A percentile compares a stretch with the other conserved stretches of the same genome.
Conservation (phyloP, 331 rosid species). For the Acacia concinna region DNA sequence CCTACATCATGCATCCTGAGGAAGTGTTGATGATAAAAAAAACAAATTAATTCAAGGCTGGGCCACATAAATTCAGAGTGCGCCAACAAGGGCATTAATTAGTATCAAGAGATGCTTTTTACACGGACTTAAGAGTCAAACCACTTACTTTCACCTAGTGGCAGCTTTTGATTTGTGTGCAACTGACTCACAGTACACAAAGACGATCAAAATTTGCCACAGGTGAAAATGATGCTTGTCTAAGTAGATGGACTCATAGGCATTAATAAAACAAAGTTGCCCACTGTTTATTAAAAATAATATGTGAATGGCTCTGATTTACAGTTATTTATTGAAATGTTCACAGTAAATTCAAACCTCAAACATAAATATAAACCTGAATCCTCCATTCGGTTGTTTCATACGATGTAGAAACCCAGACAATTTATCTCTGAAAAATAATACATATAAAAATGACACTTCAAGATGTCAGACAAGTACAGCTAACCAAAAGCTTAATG, state of each 20-base stretch:
- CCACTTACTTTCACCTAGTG: neutral
- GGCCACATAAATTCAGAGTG: conserved; percentile 6
- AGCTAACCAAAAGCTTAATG: neutral
- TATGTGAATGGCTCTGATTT: neutral
- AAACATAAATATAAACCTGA: conserved; percentile 57
- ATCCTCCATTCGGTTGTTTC: conserved; percentile 87
- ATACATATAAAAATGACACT: conserved; percentile 23
- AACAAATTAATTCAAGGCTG: conserved; percentile 8
- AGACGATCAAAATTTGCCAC: conserved; percentile 18
- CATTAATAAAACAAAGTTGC: conserved; percentile 5
- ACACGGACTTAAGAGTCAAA: conserved; percentile 16
- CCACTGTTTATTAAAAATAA: neutral
- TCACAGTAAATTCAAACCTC: conserved; percentile 19
- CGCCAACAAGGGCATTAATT: conserved; percentile 21
- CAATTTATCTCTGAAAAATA: conserved; percentile 55
- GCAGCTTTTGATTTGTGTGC: conserved; percentile 19
- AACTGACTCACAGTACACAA: conserved; percentile 8
- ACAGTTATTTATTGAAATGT: neutral
- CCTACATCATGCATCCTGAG: conserved; percentile 89
- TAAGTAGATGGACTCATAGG: neutral
- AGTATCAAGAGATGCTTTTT: conserved; percentile 9
- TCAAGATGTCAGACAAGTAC: conserved; percentile 23
- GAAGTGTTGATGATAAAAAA: conserved; percentile 20
- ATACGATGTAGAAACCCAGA: conserved; percentile 63
- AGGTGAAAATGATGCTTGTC: neutral